phyloP scores from a whole-genome alignment of 495 filamentous ascomycete species.

The Aspergillus homomorphus region DNA sequence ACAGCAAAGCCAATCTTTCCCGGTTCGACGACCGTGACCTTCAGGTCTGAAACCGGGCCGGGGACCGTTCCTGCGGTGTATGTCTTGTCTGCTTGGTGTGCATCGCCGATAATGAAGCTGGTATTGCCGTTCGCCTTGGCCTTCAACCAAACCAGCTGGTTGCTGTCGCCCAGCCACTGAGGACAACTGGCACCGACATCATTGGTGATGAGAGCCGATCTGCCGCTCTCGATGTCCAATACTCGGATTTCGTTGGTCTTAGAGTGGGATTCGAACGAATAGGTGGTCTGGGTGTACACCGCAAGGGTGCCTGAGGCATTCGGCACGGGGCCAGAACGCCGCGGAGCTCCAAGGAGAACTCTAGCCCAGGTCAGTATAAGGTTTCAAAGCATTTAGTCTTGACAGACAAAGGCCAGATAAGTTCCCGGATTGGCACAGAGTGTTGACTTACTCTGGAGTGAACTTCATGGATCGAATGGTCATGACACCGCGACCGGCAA shows the following conservation, averaged over 20 bases:
- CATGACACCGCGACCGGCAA: constrained; percentile 42
- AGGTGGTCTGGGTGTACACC: constrained; percentile 71
- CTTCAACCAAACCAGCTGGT: constrained; percentile 66
- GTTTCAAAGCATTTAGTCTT: not conserved
- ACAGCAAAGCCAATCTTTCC: constrained; percentile 69
- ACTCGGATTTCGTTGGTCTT: constrained; percentile 73
- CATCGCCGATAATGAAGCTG: constrained; percentile 57
- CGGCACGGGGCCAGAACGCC: constrained; percentile 72
- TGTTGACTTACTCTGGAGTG: constrained; percentile 57
- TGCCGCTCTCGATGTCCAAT: constrained; percentile 66
- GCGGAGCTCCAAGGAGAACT: constrained; percentile 79
- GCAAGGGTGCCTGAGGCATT: constrained; percentile 67
- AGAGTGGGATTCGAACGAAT: constrained; percentile 78
- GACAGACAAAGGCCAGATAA: not conserved
- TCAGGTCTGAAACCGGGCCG: constrained; percentile 71
- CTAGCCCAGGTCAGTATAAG: constrained; percentile 26
- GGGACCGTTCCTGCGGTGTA: constrained; percentile 63
- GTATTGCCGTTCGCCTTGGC: constrained; percentile 65
- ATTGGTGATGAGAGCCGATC: constrained; percentile 63
- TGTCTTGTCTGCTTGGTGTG: constrained; percentile 50
- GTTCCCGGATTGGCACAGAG: not conserved
- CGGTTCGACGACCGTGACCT: constrained; percentile 57
- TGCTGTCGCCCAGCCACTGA: constrained; percentile 66
- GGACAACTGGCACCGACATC: constrained; percentile 64
- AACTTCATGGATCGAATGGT: constrained; percentile 66